Evolutionary conservation across 306 rosid species (phyloP), one percentile per base, ranked within the genome.

Genomic region (Vicia sativa): DNA sequence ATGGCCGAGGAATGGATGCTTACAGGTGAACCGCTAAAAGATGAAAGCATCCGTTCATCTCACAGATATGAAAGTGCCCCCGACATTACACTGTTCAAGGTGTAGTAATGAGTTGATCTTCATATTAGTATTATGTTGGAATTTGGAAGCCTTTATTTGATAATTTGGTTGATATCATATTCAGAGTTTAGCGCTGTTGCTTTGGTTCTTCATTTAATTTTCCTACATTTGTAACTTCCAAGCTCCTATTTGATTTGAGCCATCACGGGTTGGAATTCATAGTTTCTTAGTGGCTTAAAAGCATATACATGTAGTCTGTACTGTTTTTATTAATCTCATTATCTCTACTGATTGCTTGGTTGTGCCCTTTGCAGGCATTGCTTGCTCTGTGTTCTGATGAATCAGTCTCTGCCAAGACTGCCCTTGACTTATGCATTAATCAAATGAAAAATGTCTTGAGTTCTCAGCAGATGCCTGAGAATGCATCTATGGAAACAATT

Each of bases 1-100:
- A 87, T 92, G 77, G 69, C 96, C 11, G 98, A 92, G 83, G 98
- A 90, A 68, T 92, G 98, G 98, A 90, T 88, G 96, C 91, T 92
- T 65, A 85, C 98, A 25, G 34, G 58, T 52, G 58, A 52, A 14
- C 58, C 58, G 21, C 34, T 21, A 19, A 52, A 52, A 52, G 58
- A 52, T 21, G 58, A 52, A 52, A 52, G 7, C 58, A 52, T 52
- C 58, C 58, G 58, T 25, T 21, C 58, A 52, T 52, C 58, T 52
- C 58, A 52, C 15, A 83, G 93, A 80, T 92, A 87, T 69, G 96
- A 92, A 82, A 90, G 93, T 79, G 85, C 96, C 49, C 98, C 98
- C 49, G 98, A 92, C 77, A 88, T 90, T 61, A 90, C 89, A 9
- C 93, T 92, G 62, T 87, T 92, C 75, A 92, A 88, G 98, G 98